These are phyloP conservation scores for Acer saccharum DNA, from an alignment of 345 rosid genomes.

Conservation along the genomic window DNA sequence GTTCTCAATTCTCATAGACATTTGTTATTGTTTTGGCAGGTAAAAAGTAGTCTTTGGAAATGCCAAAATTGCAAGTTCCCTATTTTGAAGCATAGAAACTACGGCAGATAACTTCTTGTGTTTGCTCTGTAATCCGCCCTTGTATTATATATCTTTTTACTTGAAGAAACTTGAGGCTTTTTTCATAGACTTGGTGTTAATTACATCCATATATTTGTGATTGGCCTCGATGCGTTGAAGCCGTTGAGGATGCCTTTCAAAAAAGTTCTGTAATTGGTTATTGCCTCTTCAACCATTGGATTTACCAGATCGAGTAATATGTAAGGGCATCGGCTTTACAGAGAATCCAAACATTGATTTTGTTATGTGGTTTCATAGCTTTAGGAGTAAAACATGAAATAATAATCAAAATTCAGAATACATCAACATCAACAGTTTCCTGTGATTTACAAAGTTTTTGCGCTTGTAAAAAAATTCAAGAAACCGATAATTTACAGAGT, in stretches of 20 bases:
- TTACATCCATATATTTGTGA: neutral
- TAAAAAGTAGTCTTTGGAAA: neutral
- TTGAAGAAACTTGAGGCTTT: neutral
- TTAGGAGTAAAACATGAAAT: neutral
- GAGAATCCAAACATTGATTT: neutral
- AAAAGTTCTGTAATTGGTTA: neutral
- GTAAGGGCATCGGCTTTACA: too few relatives aligned
- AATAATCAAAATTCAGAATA: neutral
- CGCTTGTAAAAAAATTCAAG: neutral
- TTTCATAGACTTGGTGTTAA: neutral
- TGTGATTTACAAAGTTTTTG: neutral
- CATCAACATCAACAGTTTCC: neutral
- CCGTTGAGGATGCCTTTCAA: neutral
- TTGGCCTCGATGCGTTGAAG: neutral
- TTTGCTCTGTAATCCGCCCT: neutral
- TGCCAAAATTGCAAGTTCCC: neutral
- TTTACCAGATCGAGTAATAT: neutral
- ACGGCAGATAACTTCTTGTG: neutral
- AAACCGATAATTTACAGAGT: too few relatives aligned
- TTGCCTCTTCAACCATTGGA: neutral
- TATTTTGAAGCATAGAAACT: neutral
- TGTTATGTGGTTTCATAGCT: neutral
- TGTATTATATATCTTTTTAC: neutral
- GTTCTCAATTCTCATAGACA: neutral
- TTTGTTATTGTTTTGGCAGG: constrained; percentile 2